Conservation (phyloP, 1,284 basidiomycete genomes). For the Phaffia rhodozyma region DNA sequence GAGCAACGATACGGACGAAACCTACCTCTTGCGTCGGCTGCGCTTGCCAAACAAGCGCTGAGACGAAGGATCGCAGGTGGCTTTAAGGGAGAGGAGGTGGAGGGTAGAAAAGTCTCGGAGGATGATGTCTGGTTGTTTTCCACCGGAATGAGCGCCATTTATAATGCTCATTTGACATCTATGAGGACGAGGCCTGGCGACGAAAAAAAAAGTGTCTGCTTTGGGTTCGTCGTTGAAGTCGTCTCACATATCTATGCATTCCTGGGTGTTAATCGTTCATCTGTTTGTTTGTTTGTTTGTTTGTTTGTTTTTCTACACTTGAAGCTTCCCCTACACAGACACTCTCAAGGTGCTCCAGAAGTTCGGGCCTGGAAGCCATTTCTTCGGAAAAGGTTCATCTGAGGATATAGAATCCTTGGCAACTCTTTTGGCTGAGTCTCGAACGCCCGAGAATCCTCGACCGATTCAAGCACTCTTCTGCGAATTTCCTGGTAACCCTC, state of each 20-base stretch:
- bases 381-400: slow-evolving; percentile 71
- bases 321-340: slow-evolving; percentile 90
- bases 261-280: neutral
- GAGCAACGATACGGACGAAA: slow-evolving; percentile 96
- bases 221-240: slow-evolving; percentile 50
- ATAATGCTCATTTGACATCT: slow-evolving; percentile 69
- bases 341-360: slow-evolving; percentile 94
- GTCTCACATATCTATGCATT: neutral
- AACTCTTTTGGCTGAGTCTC: slow-evolving; percentile 45
- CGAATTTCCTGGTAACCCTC: slow-evolving; percentile 90
- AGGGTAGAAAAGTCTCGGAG: slow-evolving; percentile 45
- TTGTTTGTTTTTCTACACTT: slow-evolving; percentile 9
- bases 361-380: slow-evolving; percentile 91
- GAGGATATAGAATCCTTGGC: slow-evolving; percentile 65
- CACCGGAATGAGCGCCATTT: slow-evolving; percentile 87
- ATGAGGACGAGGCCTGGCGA: slow-evolving; percentile 40
- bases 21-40: slow-evolving; percentile 59
- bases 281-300: neutral
- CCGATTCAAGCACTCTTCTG: slow-evolving; percentile 44
- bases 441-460: slow-evolving; percentile 27
- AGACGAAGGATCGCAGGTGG: slow-evolving; percentile 82
- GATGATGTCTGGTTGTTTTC: slow-evolving; percentile 80
- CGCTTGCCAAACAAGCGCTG: slow-evolving; percentile 71
- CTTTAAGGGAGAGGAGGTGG: slow-evolving; percentile 50
- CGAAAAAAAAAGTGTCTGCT: slow-evolving; percentile 70